A percentile compares a stretch with the other conserved stretches of the same genome.
Evolutionary conservation across 2,329 filamentous ascomycete species (phyloP).

Genomic region (Talaromyces rugulosus): DNA sequence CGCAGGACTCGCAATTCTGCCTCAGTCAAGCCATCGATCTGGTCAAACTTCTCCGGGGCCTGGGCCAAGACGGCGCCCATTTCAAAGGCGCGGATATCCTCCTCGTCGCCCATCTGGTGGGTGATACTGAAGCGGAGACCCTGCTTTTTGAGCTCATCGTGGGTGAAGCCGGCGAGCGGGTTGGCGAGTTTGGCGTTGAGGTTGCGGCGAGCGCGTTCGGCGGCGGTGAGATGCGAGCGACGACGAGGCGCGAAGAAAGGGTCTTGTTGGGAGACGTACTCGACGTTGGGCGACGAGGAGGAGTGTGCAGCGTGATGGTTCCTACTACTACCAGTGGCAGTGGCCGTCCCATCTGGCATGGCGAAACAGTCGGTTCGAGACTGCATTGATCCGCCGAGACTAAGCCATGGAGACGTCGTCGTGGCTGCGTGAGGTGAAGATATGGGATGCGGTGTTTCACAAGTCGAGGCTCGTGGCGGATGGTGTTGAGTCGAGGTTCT

Average conservation of each 20-base stretch:
- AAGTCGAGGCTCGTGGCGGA: not conserved
- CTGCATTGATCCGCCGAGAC: not conserved
- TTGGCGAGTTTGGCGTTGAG: conserved; percentile 51
- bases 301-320: not conserved
- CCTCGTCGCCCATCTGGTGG: conserved; percentile 52
- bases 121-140: conserved; percentile 57
- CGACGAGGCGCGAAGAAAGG: conserved; percentile 14
- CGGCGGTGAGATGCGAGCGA: conserved; percentile 27
- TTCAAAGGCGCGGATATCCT: conserved; percentile 56
- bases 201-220: conserved; percentile 38
- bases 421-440: not conserved
- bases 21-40: conserved; percentile 51
- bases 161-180: conserved; percentile 47
- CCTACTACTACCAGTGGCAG: not conserved
- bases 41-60: conserved; percentile 48
- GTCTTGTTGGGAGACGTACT: conserved; percentile 11
- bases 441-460: not conserved
- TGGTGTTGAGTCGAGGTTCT: not conserved
- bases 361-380: not conserved
- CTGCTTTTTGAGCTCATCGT: conserved; percentile 50
- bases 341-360: not conserved
- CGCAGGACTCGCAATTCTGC: conserved; percentile 57
- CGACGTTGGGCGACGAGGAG: not conserved
- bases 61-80: conserved; percentile 58
- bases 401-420: not conserved